Conservation (phyloP, 2,329 filamentous ascomycete species). For the Pyrenochaeta sp. region DNA sequence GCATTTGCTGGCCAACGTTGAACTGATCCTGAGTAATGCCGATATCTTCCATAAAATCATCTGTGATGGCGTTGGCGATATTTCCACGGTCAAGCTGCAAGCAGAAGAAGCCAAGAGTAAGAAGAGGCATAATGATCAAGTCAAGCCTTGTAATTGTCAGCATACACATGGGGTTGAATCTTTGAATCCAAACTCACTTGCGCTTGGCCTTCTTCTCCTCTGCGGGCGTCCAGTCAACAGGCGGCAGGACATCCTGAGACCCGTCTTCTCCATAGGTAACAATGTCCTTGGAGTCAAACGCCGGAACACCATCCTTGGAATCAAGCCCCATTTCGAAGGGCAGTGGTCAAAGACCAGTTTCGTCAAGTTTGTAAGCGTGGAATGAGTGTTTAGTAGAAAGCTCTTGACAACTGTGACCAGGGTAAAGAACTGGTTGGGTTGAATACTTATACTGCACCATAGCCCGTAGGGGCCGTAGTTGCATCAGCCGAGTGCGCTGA, state of each 20-base stretch:
- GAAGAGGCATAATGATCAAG: slow-evolving; percentile 39
- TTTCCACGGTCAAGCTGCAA: slow-evolving; percentile 54
- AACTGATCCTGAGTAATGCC: slow-evolving; percentile 32
- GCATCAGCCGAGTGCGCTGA: slow-evolving; percentile 7
- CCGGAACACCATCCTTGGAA: slow-evolving; percentile 13
- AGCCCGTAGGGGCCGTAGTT: not conserved
- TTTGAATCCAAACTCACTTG: slow-evolving; percentile 29
- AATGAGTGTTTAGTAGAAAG: not conserved
- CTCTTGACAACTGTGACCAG: not conserved
- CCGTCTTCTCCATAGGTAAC: slow-evolving; percentile 9
- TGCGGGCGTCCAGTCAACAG: slow-evolving; percentile 30
- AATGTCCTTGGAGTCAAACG: slow-evolving; percentile 10
- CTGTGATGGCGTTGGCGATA: slow-evolving; percentile 42
- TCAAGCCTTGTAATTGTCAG: slow-evolving; percentile 15
- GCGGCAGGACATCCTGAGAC: slow-evolving; percentile 1
- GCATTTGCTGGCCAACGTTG: slow-evolving; percentile 56
- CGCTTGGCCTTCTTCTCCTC: slow-evolving; percentile 41
- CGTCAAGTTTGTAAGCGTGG: not conserved
- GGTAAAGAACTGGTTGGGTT: not conserved
- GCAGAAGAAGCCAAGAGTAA: slow-evolving; percentile 45
- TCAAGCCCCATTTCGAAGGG: slow-evolving; percentile 5
- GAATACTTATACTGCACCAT: slow-evolving; percentile 7
- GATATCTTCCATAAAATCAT: slow-evolving; percentile 35
- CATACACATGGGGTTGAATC: not conserved
- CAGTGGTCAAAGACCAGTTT: not conserved